Conservation (phyloP, 2,329 filamentous ascomycete genomes). For the Colletotrichum orbiculare region DNA sequence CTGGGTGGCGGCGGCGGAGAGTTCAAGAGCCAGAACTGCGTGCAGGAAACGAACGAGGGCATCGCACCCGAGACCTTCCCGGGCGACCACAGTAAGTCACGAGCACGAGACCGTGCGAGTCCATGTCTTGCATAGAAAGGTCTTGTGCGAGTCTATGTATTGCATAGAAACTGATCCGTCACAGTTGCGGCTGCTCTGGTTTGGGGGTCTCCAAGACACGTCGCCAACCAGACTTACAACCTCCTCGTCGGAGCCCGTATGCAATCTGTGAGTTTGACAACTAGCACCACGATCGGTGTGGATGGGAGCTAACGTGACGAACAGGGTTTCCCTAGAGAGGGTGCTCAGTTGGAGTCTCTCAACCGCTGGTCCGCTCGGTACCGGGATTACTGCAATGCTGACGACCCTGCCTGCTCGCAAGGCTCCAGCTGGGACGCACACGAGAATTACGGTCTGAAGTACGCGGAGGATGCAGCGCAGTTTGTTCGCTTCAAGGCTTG, state of each 20-base stretch:
- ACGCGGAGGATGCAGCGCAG: conserved; percentile 14
- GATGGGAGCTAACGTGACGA: no score
- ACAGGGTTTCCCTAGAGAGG: conserved; percentile 24
- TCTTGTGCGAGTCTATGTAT: no score
- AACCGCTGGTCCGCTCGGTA: conserved; percentile 7
- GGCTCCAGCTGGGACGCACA: conserved; percentile 46
- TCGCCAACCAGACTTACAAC: conserved; percentile 47
- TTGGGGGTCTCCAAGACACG: conserved; percentile 48
- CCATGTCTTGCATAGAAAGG: no score
- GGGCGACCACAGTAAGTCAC: conserved; percentile 46
- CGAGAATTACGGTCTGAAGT: conserved; percentile 43
- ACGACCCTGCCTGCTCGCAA: conserved; percentile 53
- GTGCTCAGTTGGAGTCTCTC: conserved; percentile 22
- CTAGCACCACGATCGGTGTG: neutral
- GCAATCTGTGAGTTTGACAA: conserved; percentile 25
- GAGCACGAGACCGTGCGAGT: no score
- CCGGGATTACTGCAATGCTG: conserved; percentile 47
- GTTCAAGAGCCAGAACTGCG: conserved; percentile 44
- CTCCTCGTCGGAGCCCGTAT: conserved; percentile 39
- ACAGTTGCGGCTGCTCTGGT: conserved; percentile 46
- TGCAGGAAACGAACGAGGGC: conserved; percentile 40
- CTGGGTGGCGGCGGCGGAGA: conserved; percentile 48
- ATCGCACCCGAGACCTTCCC: conserved; percentile 42
- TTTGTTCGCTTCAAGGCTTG: conserved; percentile 6
- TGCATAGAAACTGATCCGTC: no score